A percentile compares a stretch with the other conserved stretches of the same genome.
Conservation (phyloP, 129 eudicot species). For the Flaveria robusta region DNA sequence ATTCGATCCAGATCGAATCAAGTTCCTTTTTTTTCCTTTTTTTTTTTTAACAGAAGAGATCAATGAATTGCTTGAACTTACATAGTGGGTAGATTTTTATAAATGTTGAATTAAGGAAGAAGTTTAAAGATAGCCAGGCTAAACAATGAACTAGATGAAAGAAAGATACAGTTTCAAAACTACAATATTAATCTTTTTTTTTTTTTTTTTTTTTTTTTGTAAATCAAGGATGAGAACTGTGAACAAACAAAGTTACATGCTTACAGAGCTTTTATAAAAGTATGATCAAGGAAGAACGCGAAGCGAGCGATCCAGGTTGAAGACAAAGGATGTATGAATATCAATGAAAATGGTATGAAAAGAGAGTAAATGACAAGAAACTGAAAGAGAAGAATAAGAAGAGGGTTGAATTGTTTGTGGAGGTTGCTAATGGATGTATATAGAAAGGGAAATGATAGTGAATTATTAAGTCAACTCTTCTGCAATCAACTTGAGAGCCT, state of each 20-base stretch:
- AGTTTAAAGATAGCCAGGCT: slow-evolving; percentile 35
- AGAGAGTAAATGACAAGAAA: too few relatives aligned
- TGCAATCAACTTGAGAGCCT: slow-evolving; percentile 32
- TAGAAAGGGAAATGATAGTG: neutral
- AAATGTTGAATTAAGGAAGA: slow-evolving; percentile 37
- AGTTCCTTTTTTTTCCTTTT: neutral
- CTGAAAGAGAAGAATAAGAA: neutral
- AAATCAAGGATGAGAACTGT: neutral
- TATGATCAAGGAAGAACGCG: slow-evolving; percentile 28
- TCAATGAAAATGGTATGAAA: slow-evolving; percentile 2
- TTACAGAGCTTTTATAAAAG: slow-evolving; percentile 33
- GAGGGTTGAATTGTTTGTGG: neutral
- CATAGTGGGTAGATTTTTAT: slow-evolving; percentile 45
- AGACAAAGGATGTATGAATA: slow-evolving; percentile 21
- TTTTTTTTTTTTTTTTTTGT: neutral
- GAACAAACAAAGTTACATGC: slow-evolving; percentile 30
- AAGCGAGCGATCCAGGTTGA: slow-evolving; percentile 27
- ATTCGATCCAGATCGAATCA: slow-evolving; percentile 30
- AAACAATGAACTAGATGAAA: slow-evolving; percentile 25
- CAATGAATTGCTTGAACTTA: slow-evolving; percentile 20
- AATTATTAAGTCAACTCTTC: slow-evolving; percentile 28
- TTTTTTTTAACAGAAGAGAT: neutral
- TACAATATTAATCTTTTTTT: too few relatives aligned
- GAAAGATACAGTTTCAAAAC: neutral
- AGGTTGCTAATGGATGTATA: neutral